These are phyloP conservation scores for Podospora pseudocomata DNA, from an alignment of 495 filamentous ascomycete species.

Conservation along the genomic window DNA sequence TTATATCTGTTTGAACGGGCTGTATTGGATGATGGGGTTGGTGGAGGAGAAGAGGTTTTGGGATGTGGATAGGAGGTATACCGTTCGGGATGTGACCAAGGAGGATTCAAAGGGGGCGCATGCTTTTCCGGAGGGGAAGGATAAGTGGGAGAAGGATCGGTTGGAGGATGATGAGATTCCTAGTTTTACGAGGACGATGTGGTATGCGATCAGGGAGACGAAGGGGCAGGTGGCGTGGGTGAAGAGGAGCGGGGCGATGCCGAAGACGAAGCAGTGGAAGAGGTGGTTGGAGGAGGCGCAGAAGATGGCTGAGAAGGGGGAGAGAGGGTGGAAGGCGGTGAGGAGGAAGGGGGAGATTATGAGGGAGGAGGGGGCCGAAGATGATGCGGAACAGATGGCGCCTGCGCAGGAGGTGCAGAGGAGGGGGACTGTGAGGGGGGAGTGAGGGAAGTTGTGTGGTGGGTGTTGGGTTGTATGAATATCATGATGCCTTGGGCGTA, in stretches of 20 bases:
- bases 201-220: conserved; percentile 55
- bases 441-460: background rate
- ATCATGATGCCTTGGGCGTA: too few species aligned
- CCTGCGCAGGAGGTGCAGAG: conserved; percentile 23
- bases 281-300: conserved; percentile 51
- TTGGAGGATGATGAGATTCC: conserved; percentile 32
- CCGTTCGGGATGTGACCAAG: conserved; percentile 38
- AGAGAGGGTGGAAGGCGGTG: conserved; percentile 47
- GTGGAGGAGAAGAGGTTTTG: conserved; percentile 46
- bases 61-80: conserved; percentile 47
- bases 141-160: conserved; percentile 29
- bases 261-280: conserved; percentile 48
- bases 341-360: conserved; percentile 47
- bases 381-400: conserved; percentile 18
- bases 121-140: conserved; percentile 28
- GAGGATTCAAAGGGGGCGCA: conserved; percentile 33
- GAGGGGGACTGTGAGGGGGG: background rate
- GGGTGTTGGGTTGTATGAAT: too few species aligned
- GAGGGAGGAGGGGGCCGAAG: conserved; percentile 28
- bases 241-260: conserved; percentile 44
- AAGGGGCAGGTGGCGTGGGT: conserved; percentile 46
- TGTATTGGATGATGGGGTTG: conserved; percentile 56
- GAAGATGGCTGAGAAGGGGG: conserved; percentile 31
- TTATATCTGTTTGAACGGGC: conserved; percentile 58
- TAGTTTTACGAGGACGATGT: conserved; percentile 53